Evolutionary conservation across 768 basidiomycete species (phyloP).

Genomic region (Tricholoma saponaceum): DNA sequence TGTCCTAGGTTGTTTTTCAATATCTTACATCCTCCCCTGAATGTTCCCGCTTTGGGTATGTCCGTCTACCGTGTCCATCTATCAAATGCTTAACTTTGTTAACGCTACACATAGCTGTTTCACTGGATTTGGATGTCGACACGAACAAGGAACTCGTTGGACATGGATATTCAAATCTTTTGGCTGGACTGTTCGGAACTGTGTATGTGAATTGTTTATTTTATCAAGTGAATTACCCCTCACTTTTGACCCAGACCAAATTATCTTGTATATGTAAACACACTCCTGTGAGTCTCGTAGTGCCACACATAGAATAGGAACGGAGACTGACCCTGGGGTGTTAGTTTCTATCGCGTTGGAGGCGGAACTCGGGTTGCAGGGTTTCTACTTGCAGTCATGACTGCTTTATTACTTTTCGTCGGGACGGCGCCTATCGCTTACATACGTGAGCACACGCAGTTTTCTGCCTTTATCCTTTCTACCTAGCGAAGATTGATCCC

Average conservation of each 20-base stretch:
- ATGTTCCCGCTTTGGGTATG: slow-evolving; percentile 84
- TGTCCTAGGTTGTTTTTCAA: slow-evolving; percentile 73
- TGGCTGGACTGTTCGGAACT: slow-evolving; percentile 75
- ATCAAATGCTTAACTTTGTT: background rate
- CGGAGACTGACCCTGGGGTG: background rate
- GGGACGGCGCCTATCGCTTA: slow-evolving; percentile 90
- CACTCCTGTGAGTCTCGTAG: slow-evolving; percentile 49
- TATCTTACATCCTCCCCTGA: slow-evolving; percentile 78
- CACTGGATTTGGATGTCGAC: slow-evolving; percentile 82
- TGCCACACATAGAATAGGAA: background rate
- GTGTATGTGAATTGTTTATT: slow-evolving; percentile 45
- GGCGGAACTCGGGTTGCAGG: slow-evolving; percentile 83
- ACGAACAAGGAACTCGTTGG: slow-evolving; percentile 90
- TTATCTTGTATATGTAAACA: slow-evolving; percentile 87
- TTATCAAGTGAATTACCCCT: slow-evolving; percentile 5
- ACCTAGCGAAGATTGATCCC: background rate
- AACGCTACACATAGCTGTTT: slow-evolving; percentile 57
- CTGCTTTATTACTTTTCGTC: slow-evolving; percentile 64
- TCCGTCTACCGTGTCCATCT: background rate
- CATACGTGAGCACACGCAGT: slow-evolving; percentile 60
- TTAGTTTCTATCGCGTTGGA: slow-evolving; percentile 88
- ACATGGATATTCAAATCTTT: slow-evolving; percentile 88
- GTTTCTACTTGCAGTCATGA: slow-evolving; percentile 78
- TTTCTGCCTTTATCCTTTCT: background rate
- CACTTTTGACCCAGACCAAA: slow-evolving; percentile 50